phyloP scores from a whole-genome alignment of 1,284 basidiomycete genomes.

The Sanghuangporus weigelae region DNA sequence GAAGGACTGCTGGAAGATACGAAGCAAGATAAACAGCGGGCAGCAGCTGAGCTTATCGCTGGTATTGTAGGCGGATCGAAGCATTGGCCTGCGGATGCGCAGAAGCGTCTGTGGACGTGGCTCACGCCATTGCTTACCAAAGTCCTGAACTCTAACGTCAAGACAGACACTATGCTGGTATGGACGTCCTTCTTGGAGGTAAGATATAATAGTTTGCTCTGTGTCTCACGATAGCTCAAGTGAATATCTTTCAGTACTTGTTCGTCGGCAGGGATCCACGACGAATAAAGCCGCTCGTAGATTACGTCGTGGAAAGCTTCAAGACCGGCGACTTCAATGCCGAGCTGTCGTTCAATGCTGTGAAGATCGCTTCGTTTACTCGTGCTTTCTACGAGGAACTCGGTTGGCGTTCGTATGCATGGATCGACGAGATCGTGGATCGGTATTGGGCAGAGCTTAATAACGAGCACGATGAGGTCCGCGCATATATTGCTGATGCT shows the following conservation, averaged over 20 bases:
- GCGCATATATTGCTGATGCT: constrained; percentile 68
- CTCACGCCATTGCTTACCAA: constrained; percentile 62
- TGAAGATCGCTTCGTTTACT: constrained; percentile 57
- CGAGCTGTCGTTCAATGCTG: constrained; percentile 70
- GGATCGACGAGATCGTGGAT: constrained; percentile 64
- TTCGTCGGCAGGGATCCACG: constrained; percentile 82
- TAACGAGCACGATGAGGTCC: constrained; percentile 78
- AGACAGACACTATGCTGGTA: constrained; percentile 59
- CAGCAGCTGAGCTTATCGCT: constrained; percentile 81
- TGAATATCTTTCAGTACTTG: constrained; percentile 45
- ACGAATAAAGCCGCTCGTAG: constrained; percentile 73
- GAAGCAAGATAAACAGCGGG: constrained; percentile 82
- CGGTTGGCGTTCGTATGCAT: constrained; percentile 75
- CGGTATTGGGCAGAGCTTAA: constrained; percentile 68
- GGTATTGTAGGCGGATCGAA: constrained; percentile 83
- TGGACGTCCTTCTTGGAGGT: constrained; percentile 73
- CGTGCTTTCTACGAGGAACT: constrained; percentile 66
- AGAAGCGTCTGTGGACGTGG: constrained; percentile 79
- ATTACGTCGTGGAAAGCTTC: constrained; percentile 65
- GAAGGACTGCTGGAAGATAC: constrained; percentile 51
- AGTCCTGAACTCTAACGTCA: constrained; percentile 62
- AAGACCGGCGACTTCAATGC: constrained; percentile 63
- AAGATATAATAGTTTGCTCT: constrained; percentile 14
- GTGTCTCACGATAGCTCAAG: not conserved
- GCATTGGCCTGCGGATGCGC: constrained; percentile 78